Evolutionary conservation across 768 basidiomycete genomes (phyloP).

Genomic region (Mycena indigotica): DNA sequence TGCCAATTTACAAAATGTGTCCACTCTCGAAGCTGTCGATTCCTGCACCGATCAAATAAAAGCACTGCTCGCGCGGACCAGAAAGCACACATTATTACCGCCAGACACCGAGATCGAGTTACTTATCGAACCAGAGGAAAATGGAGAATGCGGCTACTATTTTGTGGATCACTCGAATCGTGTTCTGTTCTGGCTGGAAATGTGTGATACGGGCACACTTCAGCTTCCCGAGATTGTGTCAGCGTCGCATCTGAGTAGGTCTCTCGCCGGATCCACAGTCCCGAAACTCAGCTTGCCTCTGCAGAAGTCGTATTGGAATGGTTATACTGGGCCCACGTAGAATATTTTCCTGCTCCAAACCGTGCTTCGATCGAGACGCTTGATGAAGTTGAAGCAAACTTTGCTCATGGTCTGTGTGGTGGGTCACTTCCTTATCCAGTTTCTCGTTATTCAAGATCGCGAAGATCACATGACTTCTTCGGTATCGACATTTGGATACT

Average conservation of each 20-base stretch:
- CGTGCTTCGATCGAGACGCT: constrained; percentile 37
- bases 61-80: constrained; percentile 28
- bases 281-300: neutral
- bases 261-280: neutral
- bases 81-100: too few species aligned
- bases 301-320: constrained; percentile 49
- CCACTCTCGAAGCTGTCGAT: constrained; percentile 36
- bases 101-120: constrained; percentile 51
- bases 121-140: constrained; percentile 47
- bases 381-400: constrained; percentile 51
- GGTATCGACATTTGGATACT: constrained; percentile 61
- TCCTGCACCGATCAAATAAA: constrained; percentile 40
- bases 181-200: constrained; percentile 61
- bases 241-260: constrained; percentile 54
- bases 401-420: constrained; percentile 61
- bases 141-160: constrained; percentile 59
- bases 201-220: constrained; percentile 42
- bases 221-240: constrained; percentile 48
- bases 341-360: constrained; percentile 61
- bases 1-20: constrained; percentile 44
- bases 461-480: constrained; percentile 62
- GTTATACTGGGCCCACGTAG: constrained; percentile 64
- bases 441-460: neutral
- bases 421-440: constrained; percentile 21
- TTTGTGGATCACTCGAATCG: constrained; percentile 51